A percentile compares a stretch with the other conserved stretches of the same genome.
Evolutionary conservation across 2,329 filamentous ascomycete species (phyloP).

Genomic region (Lasiodiplodia sp.): DNA sequence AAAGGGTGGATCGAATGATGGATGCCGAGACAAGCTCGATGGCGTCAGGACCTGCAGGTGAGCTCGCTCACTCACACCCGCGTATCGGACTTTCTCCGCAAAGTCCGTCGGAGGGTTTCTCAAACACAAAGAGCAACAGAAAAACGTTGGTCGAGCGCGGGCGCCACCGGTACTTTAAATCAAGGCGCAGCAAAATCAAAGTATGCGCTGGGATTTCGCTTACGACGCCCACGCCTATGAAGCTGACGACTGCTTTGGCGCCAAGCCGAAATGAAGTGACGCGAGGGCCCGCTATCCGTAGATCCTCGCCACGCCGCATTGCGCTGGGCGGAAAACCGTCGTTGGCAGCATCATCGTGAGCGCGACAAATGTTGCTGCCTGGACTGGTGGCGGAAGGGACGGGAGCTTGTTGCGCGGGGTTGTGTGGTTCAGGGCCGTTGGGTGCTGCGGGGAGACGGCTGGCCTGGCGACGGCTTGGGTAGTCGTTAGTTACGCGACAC

Average conservation of each 20-base stretch:
- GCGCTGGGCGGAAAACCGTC: not conserved
- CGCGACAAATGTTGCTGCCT: slow-evolving; percentile 6
- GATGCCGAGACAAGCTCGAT: slow-evolving; percentile 33
- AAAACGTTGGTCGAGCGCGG: not conserved
- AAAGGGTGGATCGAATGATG: slow-evolving; percentile 14
- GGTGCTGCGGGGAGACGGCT: not conserved
- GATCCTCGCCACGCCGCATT: slow-evolving; percentile 14
- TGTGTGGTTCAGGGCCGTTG: not conserved
- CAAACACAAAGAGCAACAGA: slow-evolving; percentile 8
- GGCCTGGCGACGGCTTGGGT: not conserved
- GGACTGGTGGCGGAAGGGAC: slow-evolving; percentile 1
- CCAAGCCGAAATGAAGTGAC: slow-evolving; percentile 28
- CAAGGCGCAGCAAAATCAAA: not conserved
- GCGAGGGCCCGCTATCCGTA: slow-evolving; percentile 16
- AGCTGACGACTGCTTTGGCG: slow-evolving; percentile 29
- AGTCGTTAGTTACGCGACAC: not conserved
- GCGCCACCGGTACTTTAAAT: slow-evolving; percentile 6
- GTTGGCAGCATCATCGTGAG: not conserved
- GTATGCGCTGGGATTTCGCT: not conserved
- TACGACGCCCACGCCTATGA: slow-evolving; percentile 20
- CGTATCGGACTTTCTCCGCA: slow-evolving; percentile 20
- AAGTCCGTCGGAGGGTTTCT: not conserved
- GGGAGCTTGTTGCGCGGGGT: slow-evolving; percentile 5
- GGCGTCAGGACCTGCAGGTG: slow-evolving; percentile 40
- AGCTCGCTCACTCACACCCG: slow-evolving; percentile 12